Evolutionary conservation across 2,329 filamentous ascomycete genomes (phyloP), one percentile per base, ranked within the genome.

Genomic region (Coleophoma crateriformis): DNA sequence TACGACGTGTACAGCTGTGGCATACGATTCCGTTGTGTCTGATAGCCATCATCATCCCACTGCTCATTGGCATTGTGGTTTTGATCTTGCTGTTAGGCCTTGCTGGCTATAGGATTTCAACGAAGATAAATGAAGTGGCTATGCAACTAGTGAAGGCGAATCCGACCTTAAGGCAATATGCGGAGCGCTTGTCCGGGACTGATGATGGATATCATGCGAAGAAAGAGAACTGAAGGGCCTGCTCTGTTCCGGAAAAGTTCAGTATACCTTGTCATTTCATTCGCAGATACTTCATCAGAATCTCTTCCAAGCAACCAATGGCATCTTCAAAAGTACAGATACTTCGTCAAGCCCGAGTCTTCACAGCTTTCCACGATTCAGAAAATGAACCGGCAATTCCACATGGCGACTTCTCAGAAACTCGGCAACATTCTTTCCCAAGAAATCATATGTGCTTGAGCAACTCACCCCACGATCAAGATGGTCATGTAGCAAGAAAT

Each of bases 401-500:
- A 58, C 54, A 46, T 53, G 41, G 17, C 50, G 44, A 40, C 46
- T 47, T 32, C 57, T 39, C 35, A 58, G 22, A 45, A 52, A 58
- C 45, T 57, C 56, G 15, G 50, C 55, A 33, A 58, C 50, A 38
- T 58, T 56, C 50, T 59, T 58, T n/a, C 35, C 57, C n/a, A 58
- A 45, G 32, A 54, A 51, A 38, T 59, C 57, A 35, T 53, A 58
- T 6, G 46, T 56, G 20, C 47, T 50, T 15, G 49, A 48, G 34
- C 47, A 58, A 15, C 49, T 54, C 27, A 55, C 55, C 14, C 67
- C 67, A 17, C 65, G 49, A 10, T 66, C 67, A 27, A 68, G 46
- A 41, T 68, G 61, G 4, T 66, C 65, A 52, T 68, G 65, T 4
- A 68, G 60, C 2, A 70, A 62, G 0, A 53, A 54, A 45, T 53